Evolutionary conservation across 192 early-diverging fungal species (phyloP).

Genomic region (Coemansia sp.): DNA sequence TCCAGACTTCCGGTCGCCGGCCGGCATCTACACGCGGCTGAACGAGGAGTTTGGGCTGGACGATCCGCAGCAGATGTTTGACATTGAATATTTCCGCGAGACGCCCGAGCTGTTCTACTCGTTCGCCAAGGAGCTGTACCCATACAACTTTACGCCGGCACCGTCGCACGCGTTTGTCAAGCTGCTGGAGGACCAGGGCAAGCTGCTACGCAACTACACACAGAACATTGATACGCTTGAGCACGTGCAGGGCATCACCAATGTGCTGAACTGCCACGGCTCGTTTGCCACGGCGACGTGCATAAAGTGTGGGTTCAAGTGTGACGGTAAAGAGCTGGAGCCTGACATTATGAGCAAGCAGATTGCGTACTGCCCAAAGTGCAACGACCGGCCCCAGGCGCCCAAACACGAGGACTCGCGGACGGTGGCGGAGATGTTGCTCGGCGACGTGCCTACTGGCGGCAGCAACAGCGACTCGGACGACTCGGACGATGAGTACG

Average conservation of each 20-base stretch:
- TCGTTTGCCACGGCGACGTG: constrained; percentile 96
- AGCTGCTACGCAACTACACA: constrained; percentile 88
- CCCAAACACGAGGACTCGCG: not conserved
- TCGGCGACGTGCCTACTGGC: not conserved
- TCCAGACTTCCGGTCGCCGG: constrained; percentile 93
- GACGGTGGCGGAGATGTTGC: not conserved
- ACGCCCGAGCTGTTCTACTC: constrained; percentile 93
- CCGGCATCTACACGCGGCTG: constrained; percentile 86
- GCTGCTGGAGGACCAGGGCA: constrained; percentile 78
- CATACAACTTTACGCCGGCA: constrained; percentile 83
- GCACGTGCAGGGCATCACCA: constrained; percentile 76
- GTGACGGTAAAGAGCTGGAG: constrained; percentile 77
- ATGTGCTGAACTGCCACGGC: constrained; percentile 89
- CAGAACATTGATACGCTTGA: constrained; percentile 98
- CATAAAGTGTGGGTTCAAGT: constrained; percentile 75
- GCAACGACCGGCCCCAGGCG: constrained; percentile 33
- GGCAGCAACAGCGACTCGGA: constrained; percentile 47
- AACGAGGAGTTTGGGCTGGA: constrained; percentile 84
- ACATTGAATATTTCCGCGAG: constrained; percentile 85
- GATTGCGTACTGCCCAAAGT: constrained; percentile 76
- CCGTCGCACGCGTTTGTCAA: constrained; percentile 88
- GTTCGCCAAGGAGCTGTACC: constrained; percentile 90
- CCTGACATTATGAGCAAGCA: constrained; percentile 71
- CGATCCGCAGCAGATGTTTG: constrained; percentile 96
- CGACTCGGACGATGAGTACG: constrained; percentile 59